Conservation (phyloP, 306 rosid genomes). For the Rosa persica region DNA sequence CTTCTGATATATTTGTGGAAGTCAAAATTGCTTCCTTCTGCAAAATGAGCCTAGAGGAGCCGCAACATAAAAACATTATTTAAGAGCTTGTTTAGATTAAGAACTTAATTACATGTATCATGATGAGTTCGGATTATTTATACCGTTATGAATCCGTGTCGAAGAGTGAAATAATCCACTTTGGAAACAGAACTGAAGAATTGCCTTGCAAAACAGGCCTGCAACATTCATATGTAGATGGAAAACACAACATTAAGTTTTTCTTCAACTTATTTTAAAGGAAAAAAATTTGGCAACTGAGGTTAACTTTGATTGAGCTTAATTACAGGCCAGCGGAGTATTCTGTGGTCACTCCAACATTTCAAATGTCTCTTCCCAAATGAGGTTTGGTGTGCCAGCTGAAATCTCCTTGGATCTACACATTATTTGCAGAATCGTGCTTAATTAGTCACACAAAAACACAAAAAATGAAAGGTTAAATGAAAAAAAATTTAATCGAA, state of each 20-base stretch:
- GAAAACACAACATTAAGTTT: not conserved
- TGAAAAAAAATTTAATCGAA: not conserved
- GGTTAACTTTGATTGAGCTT: not conserved
- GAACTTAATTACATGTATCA: not conserved
- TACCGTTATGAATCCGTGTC: constrained; percentile 67
- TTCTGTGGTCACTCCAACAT: constrained; percentile 42
- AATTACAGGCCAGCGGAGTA: constrained; percentile 50
- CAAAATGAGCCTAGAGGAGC: constrained; percentile 48
- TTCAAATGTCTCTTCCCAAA: constrained; percentile 60
- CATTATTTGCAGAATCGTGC: not conserved
- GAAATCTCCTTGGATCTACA: constrained; percentile 59
- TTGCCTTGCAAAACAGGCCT: constrained; percentile 51
- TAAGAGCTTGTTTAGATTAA: not conserved
- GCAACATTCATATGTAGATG: not conserved
- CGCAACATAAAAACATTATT: not conserved
- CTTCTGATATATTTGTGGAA: constrained; percentile 51
- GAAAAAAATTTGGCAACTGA: not conserved
- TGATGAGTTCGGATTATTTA: not conserved
- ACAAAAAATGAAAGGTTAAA: not conserved
- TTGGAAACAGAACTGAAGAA: constrained; percentile 48
- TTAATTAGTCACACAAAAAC: not conserved
- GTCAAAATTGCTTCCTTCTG: constrained; percentile 52
- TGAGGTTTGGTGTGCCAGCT: constrained; percentile 55
- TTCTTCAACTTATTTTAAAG: not conserved
- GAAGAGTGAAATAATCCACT: constrained; percentile 58